Conservation (phyloP, 495 filamentous ascomycete species). For the Talaromyces nanjingensis region DNA sequence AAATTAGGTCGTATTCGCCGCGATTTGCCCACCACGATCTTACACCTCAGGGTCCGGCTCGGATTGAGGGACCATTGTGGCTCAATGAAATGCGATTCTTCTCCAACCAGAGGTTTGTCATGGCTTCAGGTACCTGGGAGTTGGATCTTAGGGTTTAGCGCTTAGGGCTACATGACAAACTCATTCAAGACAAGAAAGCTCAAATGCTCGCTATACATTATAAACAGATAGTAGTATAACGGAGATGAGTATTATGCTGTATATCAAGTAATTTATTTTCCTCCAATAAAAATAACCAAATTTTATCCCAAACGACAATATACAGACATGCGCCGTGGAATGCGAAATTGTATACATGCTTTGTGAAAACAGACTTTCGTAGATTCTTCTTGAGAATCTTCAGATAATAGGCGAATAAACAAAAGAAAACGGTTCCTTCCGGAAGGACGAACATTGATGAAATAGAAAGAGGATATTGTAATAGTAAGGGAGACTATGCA, state of each 20-base stretch:
- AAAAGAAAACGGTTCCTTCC: neutral
- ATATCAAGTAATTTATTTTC: neutral
- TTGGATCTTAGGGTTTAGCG: neutral
- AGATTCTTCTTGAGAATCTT: neutral
- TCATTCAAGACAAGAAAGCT: neutral
- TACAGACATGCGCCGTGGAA: neutral
- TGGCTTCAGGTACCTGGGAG: neutral
- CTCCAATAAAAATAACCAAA: neutral
- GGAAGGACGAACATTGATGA: neutral
- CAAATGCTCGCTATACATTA: neutral
- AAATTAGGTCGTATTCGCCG: neutral
- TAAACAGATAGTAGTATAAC: neutral
- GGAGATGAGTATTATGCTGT: neutral
- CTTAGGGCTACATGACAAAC: neutral
- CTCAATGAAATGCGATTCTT: no score
- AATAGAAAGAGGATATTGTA: neutral
- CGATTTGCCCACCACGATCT: neutral
- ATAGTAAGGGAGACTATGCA: no score
- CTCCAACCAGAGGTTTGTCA: neutral
- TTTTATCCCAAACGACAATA: neutral
- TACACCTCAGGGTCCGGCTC: neutral
- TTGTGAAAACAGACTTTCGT: neutral
- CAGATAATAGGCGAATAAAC: neutral
- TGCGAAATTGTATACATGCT: slow-evolving; percentile 4
- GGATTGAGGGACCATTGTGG: no score